Evolutionary conservation across 2,329 filamentous ascomycete species (phyloP).

Genomic region (Blastomyces parvus): DNA sequence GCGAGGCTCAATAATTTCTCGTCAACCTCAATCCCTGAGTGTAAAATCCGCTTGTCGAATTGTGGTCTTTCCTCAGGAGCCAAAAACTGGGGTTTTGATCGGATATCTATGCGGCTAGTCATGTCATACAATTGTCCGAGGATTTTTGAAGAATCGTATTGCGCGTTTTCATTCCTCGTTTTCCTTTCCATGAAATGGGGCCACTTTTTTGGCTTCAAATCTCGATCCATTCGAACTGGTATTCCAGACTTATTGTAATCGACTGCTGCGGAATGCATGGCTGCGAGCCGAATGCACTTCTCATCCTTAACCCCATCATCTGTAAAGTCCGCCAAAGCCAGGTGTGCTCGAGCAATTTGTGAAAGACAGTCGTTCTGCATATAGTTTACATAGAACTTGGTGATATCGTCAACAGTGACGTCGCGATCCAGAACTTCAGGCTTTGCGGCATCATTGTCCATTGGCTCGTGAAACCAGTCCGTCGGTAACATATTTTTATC

Average conservation of each 20-base stretch:
- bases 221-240: constrained; percentile 56
- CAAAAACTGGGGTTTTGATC: constrained; percentile 52
- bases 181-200: constrained; percentile 84
- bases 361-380: constrained; percentile 83
- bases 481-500: constrained; percentile 62
- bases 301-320: constrained; percentile 54
- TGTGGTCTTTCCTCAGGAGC: constrained; percentile 29
- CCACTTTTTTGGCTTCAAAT: constrained; percentile 54
- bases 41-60: constrained; percentile 69
- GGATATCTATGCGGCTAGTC: constrained; percentile 59
- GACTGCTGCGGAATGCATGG: constrained; percentile 80
- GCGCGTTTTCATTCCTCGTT: constrained; percentile 34
- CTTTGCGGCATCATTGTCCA: constrained; percentile 59
- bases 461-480: constrained; percentile 63
- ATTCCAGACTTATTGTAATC: constrained; percentile 89
- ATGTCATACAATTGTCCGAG: constrained; percentile 77
- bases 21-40: constrained; percentile 47
- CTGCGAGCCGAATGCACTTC: constrained; percentile 65
- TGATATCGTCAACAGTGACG: constrained; percentile 64
- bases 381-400: constrained; percentile 78
- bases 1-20: constrained; percentile 50
- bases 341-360: constrained; percentile 70
- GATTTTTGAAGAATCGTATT: constrained; percentile 60
- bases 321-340: constrained; percentile 62
- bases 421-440: constrained; percentile 49